Conservation (phyloP, 768 basidiomycete genomes). For the Naganishia friedmannii region DNA sequence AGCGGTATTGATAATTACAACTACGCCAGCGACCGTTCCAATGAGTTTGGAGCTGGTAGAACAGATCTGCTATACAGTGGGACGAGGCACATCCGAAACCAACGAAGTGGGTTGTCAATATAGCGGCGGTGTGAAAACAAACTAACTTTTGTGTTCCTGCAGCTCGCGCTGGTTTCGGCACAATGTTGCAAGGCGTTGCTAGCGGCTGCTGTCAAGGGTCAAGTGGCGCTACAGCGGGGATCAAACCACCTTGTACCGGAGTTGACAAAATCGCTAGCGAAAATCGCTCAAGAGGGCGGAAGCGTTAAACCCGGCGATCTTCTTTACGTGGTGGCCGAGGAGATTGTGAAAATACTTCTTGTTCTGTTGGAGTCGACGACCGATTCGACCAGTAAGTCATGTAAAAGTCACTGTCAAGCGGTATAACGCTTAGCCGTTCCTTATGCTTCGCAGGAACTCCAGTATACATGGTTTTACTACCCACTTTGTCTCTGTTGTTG, state of each 20-base stretch:
- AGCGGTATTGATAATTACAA: conserved; percentile 77
- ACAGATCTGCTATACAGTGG: conserved; percentile 77
- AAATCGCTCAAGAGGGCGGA: conserved; percentile 63
- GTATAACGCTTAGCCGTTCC: conserved; percentile 28
- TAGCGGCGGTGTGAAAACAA: not conserved
- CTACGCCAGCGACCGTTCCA: conserved; percentile 65
- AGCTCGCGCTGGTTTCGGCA: conserved; percentile 79
- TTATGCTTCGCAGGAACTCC: conserved; percentile 58
- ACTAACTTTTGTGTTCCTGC: not conserved
- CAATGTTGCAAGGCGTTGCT: conserved; percentile 86
- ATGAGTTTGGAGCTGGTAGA: conserved; percentile 74
- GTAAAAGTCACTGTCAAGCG: not conserved
- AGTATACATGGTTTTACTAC: conserved; percentile 68
- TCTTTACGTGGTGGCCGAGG: conserved; percentile 66
- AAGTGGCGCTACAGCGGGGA: conserved; percentile 67
- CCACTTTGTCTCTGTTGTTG: conserved; percentile 70
- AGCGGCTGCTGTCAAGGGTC: conserved; percentile 66
- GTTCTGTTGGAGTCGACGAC: conserved; percentile 61
- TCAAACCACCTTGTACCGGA: conserved; percentile 71
- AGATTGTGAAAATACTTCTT: conserved; percentile 77
- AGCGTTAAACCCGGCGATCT: conserved; percentile 58
- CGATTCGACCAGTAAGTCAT: conserved; percentile 64
- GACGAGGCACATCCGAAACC: conserved; percentile 37
- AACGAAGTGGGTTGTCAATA: not conserved
- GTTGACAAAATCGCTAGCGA: conserved; percentile 74